Base-by-base conservation (phyloP, 345 rosid genomes). In the Populus euphratica region DNA sequence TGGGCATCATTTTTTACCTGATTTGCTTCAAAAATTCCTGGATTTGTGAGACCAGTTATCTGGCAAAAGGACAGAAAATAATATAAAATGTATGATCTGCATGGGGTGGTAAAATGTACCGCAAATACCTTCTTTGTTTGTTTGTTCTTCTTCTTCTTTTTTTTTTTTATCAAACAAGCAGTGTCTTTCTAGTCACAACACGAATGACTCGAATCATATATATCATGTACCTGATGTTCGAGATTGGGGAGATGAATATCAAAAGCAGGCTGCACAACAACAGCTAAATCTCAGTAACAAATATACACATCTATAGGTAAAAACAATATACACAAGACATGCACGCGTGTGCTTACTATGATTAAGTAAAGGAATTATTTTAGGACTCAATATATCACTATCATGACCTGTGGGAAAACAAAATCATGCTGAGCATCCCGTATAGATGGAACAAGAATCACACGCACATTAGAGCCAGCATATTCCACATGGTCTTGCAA, bases 371-470 rank as follows among this genome's bases (percentile, higher is more conserved):
- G 11, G 18, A 59, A 33, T 27, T 29, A 13, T 16, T 35, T 14
- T 29, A 70, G 43, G 8, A 52, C 23, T 71, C 61, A 61, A 0
- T 36, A n/a, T 14, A 50, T 38, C 38, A 43, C 5, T 27, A 36
- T 33, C 17, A 68, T 87, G 74, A 94, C 98, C 99, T 95, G 99
- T 72, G 98, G 99, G 88, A 91, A 96, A 84, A 96, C 90, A 69
- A 87, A 88, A 81, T 92, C 97, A 81, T 96, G 98, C 87, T 90
- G 87, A 75, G 98, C 97, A 81, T 96, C 99, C 36, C 97, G 89
- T 31, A 81, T 80, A 61, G 99, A 93, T 80, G 99, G 98, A 31
- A 93, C 88, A 72, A 92, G 84, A 79, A 93, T 74, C 83, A 91
- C 90, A 8, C 78, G 88, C 74, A 82, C 92, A 83, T 82, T 84